These are phyloP conservation scores for Trichoderma atroviride DNA, from an alignment of 2,329 filamentous ascomycete genomes.

Conservation along the genomic window DNA sequence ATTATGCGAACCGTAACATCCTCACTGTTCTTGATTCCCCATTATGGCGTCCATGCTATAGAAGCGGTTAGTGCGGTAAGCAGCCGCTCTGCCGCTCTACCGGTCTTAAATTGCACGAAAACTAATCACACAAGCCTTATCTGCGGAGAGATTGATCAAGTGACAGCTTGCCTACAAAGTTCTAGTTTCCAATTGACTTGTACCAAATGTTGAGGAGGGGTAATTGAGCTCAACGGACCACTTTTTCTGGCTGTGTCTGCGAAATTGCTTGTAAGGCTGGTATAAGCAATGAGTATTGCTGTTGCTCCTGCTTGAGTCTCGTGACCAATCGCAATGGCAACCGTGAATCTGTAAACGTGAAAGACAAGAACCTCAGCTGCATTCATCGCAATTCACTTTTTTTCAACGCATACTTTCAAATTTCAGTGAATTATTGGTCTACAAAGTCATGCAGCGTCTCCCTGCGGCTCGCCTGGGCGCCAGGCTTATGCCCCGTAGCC, in stretches of 20 bases:
- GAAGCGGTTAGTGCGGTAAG: background rate
- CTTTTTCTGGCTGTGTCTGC: background rate
- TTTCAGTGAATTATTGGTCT: background rate
- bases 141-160: background rate
- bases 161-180: too few species aligned
- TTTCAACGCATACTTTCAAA: background rate
- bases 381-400: background rate
- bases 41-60: background rate
- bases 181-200: too few species aligned
- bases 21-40: background rate
- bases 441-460: background rate
- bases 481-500: background rate
- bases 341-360: background rate
- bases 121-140: background rate
- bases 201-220: background rate
- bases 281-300: background rate
- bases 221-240: background rate
- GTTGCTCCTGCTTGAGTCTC: background rate
- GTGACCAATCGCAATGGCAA: background rate
- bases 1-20: background rate
- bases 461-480: background rate
- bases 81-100: too few species aligned
- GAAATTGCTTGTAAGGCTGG: background rate
- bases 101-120: background rate
- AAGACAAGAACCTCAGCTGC: background rate